phyloP scores from a whole-genome alignment of 2,329 filamentous ascomycete species.

The Ascochyta lentis region DNA sequence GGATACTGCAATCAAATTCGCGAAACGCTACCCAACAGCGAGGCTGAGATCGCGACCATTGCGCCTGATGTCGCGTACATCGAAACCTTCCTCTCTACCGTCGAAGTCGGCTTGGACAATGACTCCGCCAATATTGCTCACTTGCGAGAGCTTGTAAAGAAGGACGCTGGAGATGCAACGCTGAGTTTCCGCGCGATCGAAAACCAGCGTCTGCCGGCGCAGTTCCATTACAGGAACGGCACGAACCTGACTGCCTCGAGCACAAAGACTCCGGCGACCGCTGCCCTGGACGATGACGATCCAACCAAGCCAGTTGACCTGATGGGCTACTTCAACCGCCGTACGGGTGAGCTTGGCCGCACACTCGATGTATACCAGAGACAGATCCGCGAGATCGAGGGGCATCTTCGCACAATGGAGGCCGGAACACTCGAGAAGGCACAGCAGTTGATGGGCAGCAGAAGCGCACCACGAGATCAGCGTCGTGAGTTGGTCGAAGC shows the following conservation, averaged over 20 bases:
- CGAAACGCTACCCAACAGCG: conserved; percentile 67
- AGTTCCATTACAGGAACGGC: conserved; percentile 63
- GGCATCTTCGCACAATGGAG: conserved; percentile 58
- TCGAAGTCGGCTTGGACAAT: conserved; percentile 67
- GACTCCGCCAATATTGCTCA: conserved; percentile 67
- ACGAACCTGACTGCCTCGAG: conserved; percentile 43
- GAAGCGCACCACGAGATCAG: conserved; percentile 47
- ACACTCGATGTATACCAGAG: conserved; percentile 51
- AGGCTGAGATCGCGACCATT: conserved; percentile 68
- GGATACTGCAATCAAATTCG: conserved; percentile 77
- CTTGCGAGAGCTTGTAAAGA: conserved; percentile 64
- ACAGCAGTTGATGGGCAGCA: conserved; percentile 49
- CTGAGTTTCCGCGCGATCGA: conserved; percentile 76
- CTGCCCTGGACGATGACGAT: conserved; percentile 48
- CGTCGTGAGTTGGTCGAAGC: conserved; percentile 55
- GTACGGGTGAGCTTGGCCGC: conserved; percentile 49
- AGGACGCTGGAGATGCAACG: conserved; percentile 73
- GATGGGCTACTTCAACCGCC: conserved; percentile 54
- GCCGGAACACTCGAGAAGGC: conserved; percentile 52
- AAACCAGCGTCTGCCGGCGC: conserved; percentile 72
- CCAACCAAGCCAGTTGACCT: conserved; percentile 52
- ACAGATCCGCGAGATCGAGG: conserved; percentile 57
- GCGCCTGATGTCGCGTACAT: conserved; percentile 70
- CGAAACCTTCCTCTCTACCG: conserved; percentile 65
- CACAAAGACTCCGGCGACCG: conserved; percentile 32